Conservation (phyloP, 2,329 filamentous ascomycete genomes). For the Trichophyton schoenleinii region DNA sequence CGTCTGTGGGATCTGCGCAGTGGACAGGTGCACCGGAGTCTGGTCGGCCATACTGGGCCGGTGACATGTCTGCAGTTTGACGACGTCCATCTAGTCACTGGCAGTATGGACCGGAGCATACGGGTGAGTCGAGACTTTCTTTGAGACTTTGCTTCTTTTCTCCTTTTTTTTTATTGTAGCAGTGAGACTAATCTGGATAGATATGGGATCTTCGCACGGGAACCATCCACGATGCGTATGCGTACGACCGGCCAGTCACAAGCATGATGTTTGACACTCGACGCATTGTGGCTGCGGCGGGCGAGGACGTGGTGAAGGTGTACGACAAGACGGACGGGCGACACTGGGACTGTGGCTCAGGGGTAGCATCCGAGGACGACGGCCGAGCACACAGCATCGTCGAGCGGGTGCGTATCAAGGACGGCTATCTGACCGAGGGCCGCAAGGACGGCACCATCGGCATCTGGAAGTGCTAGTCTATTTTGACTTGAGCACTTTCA, state of each 20-base stretch:
- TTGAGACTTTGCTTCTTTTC: slow-evolving; percentile 3
- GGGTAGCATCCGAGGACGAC: slow-evolving; percentile 53
- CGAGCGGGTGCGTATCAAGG: slow-evolving; percentile 78
- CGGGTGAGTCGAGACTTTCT: slow-evolving; percentile 52
- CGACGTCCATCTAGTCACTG: slow-evolving; percentile 86
- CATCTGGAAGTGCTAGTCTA: slow-evolving; percentile 62
- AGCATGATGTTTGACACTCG: slow-evolving; percentile 95
- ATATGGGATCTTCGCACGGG: slow-evolving; percentile 98
- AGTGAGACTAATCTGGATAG: slow-evolving; percentile 35
- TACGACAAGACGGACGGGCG: slow-evolving; percentile 94
- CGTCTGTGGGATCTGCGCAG: slow-evolving; percentile 91
- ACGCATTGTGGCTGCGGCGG: slow-evolving; percentile 77
- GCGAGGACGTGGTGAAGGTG: slow-evolving; percentile 89
- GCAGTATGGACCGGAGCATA: slow-evolving; percentile 83
- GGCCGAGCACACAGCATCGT: slow-evolving; percentile 56
- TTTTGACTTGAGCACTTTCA: not conserved
- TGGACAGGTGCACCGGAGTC: slow-evolving; percentile 89
- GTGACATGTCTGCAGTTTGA: slow-evolving; percentile 95
- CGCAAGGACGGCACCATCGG: slow-evolving; percentile 77
- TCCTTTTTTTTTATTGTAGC: too few relatives aligned
- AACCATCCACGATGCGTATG: slow-evolving; percentile 89
- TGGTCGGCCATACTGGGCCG: slow-evolving; percentile 89
- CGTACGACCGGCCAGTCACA: slow-evolving; percentile 81
- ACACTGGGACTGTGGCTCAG: slow-evolving; percentile 93
- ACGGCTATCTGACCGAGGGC: slow-evolving; percentile 88